Percentiles rank a stretch among this genome's conserved stretches.
Conservation (phyloP, 2,329 filamentous ascomycete genomes). For the Ramularia endophylla region DNA sequence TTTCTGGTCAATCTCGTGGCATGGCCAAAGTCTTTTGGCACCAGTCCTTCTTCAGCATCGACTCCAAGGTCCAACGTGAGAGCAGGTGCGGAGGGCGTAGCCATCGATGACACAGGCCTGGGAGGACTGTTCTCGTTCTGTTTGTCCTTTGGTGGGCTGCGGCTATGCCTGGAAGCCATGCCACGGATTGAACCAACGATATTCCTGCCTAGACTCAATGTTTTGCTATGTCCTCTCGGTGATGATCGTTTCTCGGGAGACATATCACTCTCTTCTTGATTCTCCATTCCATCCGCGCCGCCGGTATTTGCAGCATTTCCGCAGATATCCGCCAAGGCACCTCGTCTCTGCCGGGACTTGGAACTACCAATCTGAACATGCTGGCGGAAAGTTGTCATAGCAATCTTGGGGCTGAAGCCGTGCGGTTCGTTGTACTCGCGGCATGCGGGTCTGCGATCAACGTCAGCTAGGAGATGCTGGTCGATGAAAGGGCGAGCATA, state of each 20-base stretch:
- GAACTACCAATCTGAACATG: constrained; percentile 12
- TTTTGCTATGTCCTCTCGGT: constrained; percentile 10
- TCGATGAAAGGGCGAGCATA: no score
- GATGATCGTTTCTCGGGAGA: background rate
- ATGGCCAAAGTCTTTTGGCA: constrained; percentile 13
- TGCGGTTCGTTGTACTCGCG: constrained; percentile 2
- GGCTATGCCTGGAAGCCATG: constrained; percentile 7
- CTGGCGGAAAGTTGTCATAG: constrained; percentile 17
- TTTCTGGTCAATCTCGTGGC: no score
- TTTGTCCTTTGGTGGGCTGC: constrained; percentile 8
- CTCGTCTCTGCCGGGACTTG: constrained; percentile 11
- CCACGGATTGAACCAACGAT: constrained; percentile 23
- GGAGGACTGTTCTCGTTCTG: background rate
- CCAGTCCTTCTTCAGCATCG: constrained; percentile 1
- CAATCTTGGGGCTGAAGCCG: constrained; percentile 15
- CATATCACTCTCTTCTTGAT: no score
- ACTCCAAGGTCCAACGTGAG: constrained; percentile 22
- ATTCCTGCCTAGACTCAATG: constrained; percentile 19
- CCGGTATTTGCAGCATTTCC: background rate
- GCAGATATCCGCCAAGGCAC: constrained; percentile 10
- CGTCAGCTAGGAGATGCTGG: no score
- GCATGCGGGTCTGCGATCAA: background rate
- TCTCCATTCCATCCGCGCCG: no score
- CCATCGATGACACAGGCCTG: constrained; percentile 24
- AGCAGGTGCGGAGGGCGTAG: constrained; percentile 20